Evolutionary conservation across 257 asterid genomes (phyloP).

Genomic region (Solanum ossicruentum): DNA sequence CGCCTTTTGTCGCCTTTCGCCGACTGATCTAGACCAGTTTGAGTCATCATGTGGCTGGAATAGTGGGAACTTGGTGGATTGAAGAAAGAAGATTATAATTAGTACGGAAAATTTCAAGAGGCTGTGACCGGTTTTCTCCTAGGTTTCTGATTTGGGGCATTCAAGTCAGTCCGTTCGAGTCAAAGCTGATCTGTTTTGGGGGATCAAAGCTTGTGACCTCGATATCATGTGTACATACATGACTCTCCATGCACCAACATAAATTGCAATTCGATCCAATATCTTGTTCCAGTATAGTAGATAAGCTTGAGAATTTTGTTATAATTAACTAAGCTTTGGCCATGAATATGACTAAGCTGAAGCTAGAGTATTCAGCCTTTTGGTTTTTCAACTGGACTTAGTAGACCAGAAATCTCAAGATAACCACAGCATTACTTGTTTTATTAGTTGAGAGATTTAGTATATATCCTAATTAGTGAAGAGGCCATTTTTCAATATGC

Average conservation of each 20-base stretch:
- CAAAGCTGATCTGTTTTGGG: not conserved
- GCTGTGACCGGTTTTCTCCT: not conserved
- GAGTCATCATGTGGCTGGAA: not conserved
- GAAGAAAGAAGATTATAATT: not conserved
- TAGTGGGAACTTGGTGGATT: not conserved
- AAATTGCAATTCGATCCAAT: not conserved
- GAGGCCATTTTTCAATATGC: not conserved
- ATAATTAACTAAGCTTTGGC: not conserved
- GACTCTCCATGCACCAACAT: not conserved
- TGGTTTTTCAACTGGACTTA: not conserved
- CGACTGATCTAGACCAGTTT: not conserved
- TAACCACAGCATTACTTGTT: not conserved
- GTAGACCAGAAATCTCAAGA: not conserved
- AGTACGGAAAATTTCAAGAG: not conserved
- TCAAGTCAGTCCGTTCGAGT: not conserved
- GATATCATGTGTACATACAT: not conserved
- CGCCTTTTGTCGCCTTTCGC: too few relatives aligned
- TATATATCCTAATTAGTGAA: not conserved
- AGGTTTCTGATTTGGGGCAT: not conserved
- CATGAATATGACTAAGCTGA: not conserved
- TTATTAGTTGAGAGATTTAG: not conserved
- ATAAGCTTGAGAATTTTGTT: not conserved
- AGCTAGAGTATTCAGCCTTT: not conserved
- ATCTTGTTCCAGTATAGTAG: not conserved
- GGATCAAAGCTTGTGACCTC: not conserved